These are phyloP conservation scores for Solanum boliviense DNA, from an alignment of 257 asterid genomes.

Conservation along the genomic window DNA sequence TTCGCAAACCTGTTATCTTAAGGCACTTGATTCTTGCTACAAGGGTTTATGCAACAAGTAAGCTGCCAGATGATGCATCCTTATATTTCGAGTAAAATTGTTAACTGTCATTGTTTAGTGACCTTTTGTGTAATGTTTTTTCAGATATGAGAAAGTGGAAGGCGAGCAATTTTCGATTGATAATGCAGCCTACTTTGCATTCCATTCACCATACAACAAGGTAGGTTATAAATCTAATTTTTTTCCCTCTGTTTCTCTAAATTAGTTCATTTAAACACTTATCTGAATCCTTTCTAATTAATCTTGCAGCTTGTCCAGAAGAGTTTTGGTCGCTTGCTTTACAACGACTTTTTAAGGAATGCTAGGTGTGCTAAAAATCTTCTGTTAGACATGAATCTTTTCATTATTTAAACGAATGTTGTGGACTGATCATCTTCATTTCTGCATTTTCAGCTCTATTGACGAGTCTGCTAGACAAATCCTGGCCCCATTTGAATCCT, in stretches of 20 bases:
- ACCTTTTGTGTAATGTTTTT: conserved; percentile 4
- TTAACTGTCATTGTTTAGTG: not conserved
- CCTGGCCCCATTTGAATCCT: conserved; percentile 56
- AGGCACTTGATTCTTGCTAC: conserved; percentile 95
- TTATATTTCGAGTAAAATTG: not conserved
- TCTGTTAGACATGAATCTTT: not conserved
- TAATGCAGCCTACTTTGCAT: conserved; percentile 77
- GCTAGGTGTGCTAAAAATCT: conserved; percentile 44
- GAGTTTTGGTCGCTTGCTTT: conserved; percentile 78
- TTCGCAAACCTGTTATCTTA: conserved; percentile 94
- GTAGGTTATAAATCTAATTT: conserved; percentile 20
- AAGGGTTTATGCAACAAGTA: conserved; percentile 66
- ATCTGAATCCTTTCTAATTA: not conserved
- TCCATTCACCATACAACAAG: conserved; percentile 98
- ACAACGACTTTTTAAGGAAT: conserved; percentile 55
- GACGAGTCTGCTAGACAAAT: conserved; percentile 73
- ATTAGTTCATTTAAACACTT: not conserved
- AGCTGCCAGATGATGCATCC: not conserved
- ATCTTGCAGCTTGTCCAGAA: conserved; percentile 91
- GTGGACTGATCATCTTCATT: not conserved
- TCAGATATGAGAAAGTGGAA: conserved; percentile 68
- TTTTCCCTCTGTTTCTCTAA: not conserved
- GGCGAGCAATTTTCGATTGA: conserved; percentile 66
- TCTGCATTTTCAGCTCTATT: conserved; percentile 50
- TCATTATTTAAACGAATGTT: not conserved